Percentiles rank a stretch among this genome's conserved stretches.
Evolutionary conservation across 805 yeast species (phyloP).

Genomic region (Candida palmyrensis): DNA sequence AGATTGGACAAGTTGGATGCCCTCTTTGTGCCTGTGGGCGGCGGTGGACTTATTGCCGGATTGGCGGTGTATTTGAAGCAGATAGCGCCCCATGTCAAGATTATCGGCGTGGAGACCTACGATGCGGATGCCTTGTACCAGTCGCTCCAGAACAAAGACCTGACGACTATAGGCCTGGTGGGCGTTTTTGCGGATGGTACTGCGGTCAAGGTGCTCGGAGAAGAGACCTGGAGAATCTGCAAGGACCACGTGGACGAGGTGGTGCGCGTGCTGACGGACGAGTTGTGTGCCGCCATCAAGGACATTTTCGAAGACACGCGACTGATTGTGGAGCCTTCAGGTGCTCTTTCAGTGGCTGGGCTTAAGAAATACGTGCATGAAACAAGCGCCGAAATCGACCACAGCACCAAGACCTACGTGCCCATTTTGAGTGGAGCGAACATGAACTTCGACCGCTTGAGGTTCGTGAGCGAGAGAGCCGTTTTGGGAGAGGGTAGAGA

Average conservation of each 20-base stretch:
- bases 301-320: conserved; percentile 96
- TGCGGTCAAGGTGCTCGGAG: conserved; percentile 86
- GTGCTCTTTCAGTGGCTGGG: conserved; percentile 96
- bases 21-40: conserved; percentile 91
- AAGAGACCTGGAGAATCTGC: conserved; percentile 83
- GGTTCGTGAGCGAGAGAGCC: conserved; percentile 96
- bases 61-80: conserved; percentile 85
- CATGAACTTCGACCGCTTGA: conserved; percentile 93
- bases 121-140: conserved; percentile 92
- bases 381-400: conserved; percentile 63
- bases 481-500: conserved; percentile 98
- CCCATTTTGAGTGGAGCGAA: conserved; percentile 95
- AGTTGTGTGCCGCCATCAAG: conserved; percentile 92
- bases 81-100: conserved; percentile 94
- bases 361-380: conserved; percentile 70
- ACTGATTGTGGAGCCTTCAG: conserved; percentile 92
- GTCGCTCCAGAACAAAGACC: conserved; percentile 53
- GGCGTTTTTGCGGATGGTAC: conserved; percentile 99
- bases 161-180: conserved; percentile 59
- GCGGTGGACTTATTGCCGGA: conserved; percentile 95
- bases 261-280: conserved; percentile 82
- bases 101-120: conserved; percentile 92
- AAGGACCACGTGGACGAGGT: conserved; percentile 83
- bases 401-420: conserved; percentile 63
- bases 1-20: conserved; percentile 74